Percentiles rank a stretch among this genome's conserved stretches.
These are phyloP conservation scores for Saccharomycodes ludwigii DNA, from an alignment of 805 yeast genomes.

Conservation along the genomic window DNA sequence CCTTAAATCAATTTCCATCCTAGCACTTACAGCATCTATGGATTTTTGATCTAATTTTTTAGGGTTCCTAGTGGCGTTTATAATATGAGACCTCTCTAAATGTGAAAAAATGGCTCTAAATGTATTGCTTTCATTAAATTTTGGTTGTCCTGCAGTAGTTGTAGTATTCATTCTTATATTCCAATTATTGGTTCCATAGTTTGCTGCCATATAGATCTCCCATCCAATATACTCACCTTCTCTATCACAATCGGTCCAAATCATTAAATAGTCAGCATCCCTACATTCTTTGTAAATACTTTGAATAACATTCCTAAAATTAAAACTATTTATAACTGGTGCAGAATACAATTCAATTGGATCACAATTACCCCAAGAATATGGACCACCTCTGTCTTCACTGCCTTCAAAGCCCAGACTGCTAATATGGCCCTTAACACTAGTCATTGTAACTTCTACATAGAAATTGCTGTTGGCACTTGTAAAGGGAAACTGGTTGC, in stretches of 20 bases:
- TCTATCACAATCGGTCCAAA: conserved; percentile 98
- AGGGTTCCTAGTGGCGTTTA: conserved; percentile 65
- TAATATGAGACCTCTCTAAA: conserved; percentile 61
- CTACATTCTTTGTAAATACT: conserved; percentile 62
- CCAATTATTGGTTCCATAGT: conserved; percentile 26
- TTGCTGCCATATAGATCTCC: conserved; percentile 68
- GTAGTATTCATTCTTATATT: not conserved
- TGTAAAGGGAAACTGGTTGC: conserved; percentile 40
- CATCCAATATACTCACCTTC: conserved; percentile 91
- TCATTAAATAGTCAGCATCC: conserved; percentile 52
- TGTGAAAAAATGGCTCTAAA: conserved; percentile 83
- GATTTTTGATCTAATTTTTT: conserved; percentile 47
- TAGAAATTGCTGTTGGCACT: conserved; percentile 44
- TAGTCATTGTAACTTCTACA: conserved; percentile 65
- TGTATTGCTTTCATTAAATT: conserved; percentile 34
- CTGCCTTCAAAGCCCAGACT: conserved; percentile 44
- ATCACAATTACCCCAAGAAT: conserved; percentile 51
- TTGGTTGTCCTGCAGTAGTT: too few relatives aligned
- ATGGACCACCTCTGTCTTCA: conserved; percentile 17
- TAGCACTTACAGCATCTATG: conserved; percentile 73
- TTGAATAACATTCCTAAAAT: conserved; percentile 36
- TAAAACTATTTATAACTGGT: conserved; percentile 37
- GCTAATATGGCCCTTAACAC: conserved; percentile 80
- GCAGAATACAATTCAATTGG: conserved; percentile 64
- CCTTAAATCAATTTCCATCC: conserved; percentile 79